A percentile compares a stretch with the other conserved stretches of the same genome.
phyloP scores from a whole-genome alignment of 805 yeast genomes.

The Kockiozyma suomiensis region DNA sequence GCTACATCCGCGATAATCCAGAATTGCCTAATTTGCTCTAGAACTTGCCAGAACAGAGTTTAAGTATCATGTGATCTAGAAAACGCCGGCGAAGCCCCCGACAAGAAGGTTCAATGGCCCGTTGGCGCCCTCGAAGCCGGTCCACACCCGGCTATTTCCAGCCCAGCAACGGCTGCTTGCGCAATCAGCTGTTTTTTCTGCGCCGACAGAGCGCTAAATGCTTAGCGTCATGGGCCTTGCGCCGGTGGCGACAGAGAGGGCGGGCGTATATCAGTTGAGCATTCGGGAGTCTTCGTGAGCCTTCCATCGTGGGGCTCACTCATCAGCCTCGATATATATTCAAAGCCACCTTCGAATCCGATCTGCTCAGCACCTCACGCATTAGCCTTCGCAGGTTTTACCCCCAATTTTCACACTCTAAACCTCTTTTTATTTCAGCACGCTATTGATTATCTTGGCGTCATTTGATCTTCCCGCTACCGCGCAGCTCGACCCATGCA shows the following conservation, averaged over 20 bases:
- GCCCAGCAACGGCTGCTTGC: background rate
- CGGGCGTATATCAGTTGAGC: background rate
- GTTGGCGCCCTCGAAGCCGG: background rate
- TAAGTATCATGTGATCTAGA: background rate
- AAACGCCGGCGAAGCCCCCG: background rate
- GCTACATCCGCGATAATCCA: background rate
- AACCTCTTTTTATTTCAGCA: background rate
- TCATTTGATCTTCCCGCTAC: background rate
- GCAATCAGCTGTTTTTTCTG: background rate
- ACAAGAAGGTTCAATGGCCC: background rate
- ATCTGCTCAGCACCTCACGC: background rate
- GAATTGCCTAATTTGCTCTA: background rate
- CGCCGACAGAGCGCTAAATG: no score
- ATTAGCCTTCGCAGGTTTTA: background rate
- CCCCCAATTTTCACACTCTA: background rate
- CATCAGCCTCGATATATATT: background rate
- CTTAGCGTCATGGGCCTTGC: no score
- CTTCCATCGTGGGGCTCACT: background rate
- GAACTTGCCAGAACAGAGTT: background rate
- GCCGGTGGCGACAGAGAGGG: no score
- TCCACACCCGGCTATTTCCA: background rate
- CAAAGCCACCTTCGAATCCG: background rate
- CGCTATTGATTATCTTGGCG: background rate
- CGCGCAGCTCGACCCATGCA: slow-evolving; percentile 4
- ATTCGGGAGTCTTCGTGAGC: background rate